Evolutionary conservation across 2,329 filamentous ascomycete genomes (phyloP).

Genomic region (Alternaria alternata): DNA sequence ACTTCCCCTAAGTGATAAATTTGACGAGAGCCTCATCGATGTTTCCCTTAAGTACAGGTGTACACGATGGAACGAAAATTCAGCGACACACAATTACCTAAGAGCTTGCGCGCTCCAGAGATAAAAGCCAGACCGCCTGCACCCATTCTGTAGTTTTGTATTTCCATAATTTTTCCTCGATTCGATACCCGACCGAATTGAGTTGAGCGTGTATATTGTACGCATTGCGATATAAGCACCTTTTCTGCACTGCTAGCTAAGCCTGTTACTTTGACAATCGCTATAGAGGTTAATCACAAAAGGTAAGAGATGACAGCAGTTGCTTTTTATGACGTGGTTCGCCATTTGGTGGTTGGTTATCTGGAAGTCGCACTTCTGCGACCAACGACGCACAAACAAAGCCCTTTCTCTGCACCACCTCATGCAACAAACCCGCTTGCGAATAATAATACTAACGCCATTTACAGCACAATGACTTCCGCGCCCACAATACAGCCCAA

Average conservation of each 20-base stretch:
- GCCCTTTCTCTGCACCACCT: background rate
- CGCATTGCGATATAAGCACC: background rate
- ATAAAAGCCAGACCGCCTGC: slow-evolving; percentile 42
- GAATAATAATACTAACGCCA: slow-evolving; percentile 1
- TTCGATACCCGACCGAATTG: background rate
- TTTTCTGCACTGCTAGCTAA: background rate
- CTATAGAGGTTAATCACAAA: background rate
- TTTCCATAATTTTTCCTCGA: slow-evolving; percentile 1
- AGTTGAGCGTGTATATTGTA: background rate
- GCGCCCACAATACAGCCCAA: slow-evolving; percentile 69
- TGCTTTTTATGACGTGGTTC: slow-evolving; percentile 3
- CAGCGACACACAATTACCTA: slow-evolving; percentile 45
- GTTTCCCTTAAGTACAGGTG: slow-evolving; percentile 47
- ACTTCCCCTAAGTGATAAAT: slow-evolving; percentile 45
- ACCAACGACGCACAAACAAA: slow-evolving; percentile 7
- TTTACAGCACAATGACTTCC: slow-evolving; percentile 56
- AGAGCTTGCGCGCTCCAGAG: slow-evolving; percentile 35
- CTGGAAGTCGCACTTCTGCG: background rate
- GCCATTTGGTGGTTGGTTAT: background rate
- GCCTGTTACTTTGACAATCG: background rate
- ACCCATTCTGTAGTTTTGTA: slow-evolving; percentile 7
- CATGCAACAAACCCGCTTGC: background rate
- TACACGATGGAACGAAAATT: slow-evolving; percentile 38
- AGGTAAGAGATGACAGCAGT: slow-evolving; percentile 1
- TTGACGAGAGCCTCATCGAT: slow-evolving; percentile 28